Conservation (phyloP, 495 filamentous ascomycete genomes). For the Podospora pseudoanserina region DNA sequence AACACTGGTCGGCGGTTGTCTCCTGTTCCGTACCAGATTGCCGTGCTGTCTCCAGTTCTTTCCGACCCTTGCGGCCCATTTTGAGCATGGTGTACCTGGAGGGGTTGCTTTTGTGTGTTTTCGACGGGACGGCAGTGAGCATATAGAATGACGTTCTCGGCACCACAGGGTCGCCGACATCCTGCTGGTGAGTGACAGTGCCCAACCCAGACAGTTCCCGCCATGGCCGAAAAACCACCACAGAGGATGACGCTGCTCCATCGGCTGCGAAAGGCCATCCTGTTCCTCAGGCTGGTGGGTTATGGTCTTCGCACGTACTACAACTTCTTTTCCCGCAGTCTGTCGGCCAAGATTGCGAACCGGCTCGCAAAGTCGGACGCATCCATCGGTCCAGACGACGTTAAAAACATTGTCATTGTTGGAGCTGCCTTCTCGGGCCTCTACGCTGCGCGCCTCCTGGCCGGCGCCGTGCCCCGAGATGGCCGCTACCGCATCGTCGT, state of each 20-base stretch:
- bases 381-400: constrained; percentile 5
- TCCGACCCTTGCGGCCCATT: background rate
- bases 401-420: constrained; percentile 49
- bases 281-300: constrained; percentile 19
- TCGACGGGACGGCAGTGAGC: background rate
- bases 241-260: constrained; percentile 5
- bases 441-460: constrained; percentile 43
- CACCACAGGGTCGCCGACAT: background rate
- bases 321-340: constrained; percentile 9
- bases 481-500: constrained; percentile 48
- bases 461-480: constrained; percentile 44
- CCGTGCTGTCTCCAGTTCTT: background rate
- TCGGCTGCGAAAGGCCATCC: constrained; percentile 15
- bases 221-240: background rate
- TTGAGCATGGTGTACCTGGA: background rate
- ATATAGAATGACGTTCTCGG: background rate
- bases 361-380: background rate
- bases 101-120: background rate
- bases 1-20: background rate
- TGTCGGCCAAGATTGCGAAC: constrained; percentile 10
- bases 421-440: constrained; percentile 56
- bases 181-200: background rate
- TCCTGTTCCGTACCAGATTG: background rate
- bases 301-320: constrained; percentile 17
- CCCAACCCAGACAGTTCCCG: background rate